Base-by-base conservation (phyloP, 2,329 filamentous ascomycete species). In the Colletotrichum falcatum region DNA sequence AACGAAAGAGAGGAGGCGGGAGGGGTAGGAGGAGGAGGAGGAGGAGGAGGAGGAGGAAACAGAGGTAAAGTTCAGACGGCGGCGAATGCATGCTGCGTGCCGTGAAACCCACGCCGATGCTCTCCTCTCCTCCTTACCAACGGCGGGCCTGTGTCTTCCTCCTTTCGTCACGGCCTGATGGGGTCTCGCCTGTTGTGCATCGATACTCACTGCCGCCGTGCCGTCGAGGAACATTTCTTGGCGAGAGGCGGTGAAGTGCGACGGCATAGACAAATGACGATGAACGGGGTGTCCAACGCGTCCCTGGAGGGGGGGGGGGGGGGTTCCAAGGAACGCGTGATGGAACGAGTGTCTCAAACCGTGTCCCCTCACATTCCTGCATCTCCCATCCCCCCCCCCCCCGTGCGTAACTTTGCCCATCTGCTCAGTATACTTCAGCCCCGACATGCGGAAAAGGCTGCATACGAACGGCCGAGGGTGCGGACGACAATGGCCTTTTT, bases 241-340 rank as follows among this genome's bases (percentile, higher is more conserved):
- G 62, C 62, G 30, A 26, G 18, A 60, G 46, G 55, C 63, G 46
- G 63, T 60, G 35, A 30, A 39, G 33, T 6, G 51, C n/a, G 8
- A 23, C 33, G 42, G 54, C 54, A 59, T 54, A 51, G 62, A 49
- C 62, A 20, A 33, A 65, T 59, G 62, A 65, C 53, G 54, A 51
- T 49, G 28, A 48, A 16, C 9, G 23, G 23, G 12, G 11, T n/a
- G 28, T 33, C 26, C 28, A n/a, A 53, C 49, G 49, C 49, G 28
- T 33, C 46, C n/a, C n/a, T n/a, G n/a, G n/a, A n/a, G n/a, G n/a
- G n/a, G n/a, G 18, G 26, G 20, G 12, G 35, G 14, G 26, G 9
- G 26, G 48, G 48, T 9, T 16, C 23, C 16, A 5, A 18, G 16
- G 23, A 16, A 18, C 26, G 16, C 48, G 48, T 18, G 28, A 33